Conservation (phyloP, 1,284 basidiomycete species). For the Boletus mariae region DNA sequence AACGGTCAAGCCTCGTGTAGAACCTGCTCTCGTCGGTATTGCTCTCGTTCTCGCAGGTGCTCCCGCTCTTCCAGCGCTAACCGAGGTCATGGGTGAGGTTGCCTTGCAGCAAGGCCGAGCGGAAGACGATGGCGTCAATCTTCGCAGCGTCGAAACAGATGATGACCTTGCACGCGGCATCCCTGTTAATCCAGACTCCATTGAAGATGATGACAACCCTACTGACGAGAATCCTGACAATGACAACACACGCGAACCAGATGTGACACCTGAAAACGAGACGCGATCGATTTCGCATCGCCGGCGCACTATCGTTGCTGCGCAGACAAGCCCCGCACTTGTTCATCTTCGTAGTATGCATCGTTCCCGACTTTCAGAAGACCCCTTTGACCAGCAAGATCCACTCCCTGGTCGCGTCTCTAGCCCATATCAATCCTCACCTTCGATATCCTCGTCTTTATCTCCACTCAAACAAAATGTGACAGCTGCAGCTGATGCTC, state of each 20-base stretch:
- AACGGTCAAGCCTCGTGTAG: conserved; percentile 69
- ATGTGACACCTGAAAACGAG: conserved; percentile 14
- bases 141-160: conserved; percentile 47
- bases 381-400: conserved; percentile 71
- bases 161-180: conserved; percentile 34
- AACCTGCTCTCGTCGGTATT: conserved; percentile 83
- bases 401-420: conserved; percentile 35
- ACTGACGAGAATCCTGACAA: conserved; percentile 30
- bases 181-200: conserved; percentile 29
- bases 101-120: conserved; percentile 86
- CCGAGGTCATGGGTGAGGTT: conserved; percentile 73
- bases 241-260: conserved; percentile 14
- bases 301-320: conserved; percentile 50
- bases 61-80: conserved; percentile 75
- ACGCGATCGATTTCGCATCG: conserved; percentile 29
- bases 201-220: conserved; percentile 38
- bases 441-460: conserved; percentile 52
- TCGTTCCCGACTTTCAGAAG: conserved; percentile 58
- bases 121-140: conserved; percentile 49
- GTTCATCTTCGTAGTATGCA: conserved; percentile 51
- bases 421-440: conserved; percentile 63
- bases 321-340: conserved; percentile 69
- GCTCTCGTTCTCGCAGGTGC: conserved; percentile 77
- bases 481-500: conserved; percentile 45
- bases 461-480: conserved; percentile 44